Base-by-base conservation (phyloP, 176 grass and related monocot species). In the Musa troglodytarum region DNA sequence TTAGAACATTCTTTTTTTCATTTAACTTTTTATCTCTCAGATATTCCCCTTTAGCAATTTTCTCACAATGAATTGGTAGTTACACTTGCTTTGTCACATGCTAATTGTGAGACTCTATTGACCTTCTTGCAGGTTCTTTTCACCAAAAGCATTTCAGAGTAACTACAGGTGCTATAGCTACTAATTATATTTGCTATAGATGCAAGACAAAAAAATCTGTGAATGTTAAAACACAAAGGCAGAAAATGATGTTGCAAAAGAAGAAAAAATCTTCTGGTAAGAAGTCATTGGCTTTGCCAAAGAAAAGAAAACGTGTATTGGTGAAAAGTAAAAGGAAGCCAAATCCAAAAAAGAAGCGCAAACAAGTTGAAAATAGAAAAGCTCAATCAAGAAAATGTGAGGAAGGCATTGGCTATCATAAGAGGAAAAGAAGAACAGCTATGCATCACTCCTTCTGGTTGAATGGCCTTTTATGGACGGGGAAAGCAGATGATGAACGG, bases 131-230 rank as follows among this genome's bases (percentile, higher is more conserved):
- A 99, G 96, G 86, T n/a, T 81, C 82, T 86, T 99, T 99, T 82
- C 96, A 99, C 82, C 85, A 72, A 77, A 99, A 84, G 72, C 96
- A 99, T 91, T 94, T 94, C 78, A 99, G 84, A 68, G 78, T 95
- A 70, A 85, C 96, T 72, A 92, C 71, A 84, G 84, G 83, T 86
- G 84, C 81, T 68, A 20, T 54, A 23, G 51, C 72, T 84, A 34
- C 81, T 11, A 58, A 86, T 81, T 99, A 89, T 69, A 88, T 84
- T 73, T 99, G 96, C 76, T 80, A 83, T 75, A 87, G 89, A 88
- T 99, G 96, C 83, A 86, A 89, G 49, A 79, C 72, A 76, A 88
- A 89, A 83, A 72, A 73, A 74, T 61, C 78, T 20, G 62, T 78
- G 70, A 85, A 82, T 55, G 50, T 65, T 65, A 82, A 78, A 51